A percentile compares a stretch with the other conserved stretches of the same genome.
These are phyloP conservation scores for Rhizophora apiculata DNA, from an alignment of 345 rosid species.

Conservation along the genomic window DNA sequence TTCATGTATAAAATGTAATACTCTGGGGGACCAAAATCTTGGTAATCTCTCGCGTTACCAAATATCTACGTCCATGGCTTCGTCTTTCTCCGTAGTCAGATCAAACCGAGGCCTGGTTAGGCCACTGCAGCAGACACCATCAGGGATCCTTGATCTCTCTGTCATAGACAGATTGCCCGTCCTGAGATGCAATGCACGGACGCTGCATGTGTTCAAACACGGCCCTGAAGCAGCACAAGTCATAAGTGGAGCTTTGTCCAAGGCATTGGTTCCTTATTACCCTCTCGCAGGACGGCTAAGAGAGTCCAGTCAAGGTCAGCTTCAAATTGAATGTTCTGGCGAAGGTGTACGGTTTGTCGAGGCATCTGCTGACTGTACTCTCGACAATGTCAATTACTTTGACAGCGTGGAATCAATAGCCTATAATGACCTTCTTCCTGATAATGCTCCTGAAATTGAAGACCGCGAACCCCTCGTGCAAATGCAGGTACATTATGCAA, in stretches of 20 bases:
- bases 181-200: slow-evolving; percentile 51
- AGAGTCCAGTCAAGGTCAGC: slow-evolving; percentile 27
- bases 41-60: neutral
- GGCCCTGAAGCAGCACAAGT: slow-evolving; percentile 43
- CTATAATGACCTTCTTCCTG: slow-evolving; percentile 46
- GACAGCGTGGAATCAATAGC: slow-evolving; percentile 31
- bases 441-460: slow-evolving; percentile 26
- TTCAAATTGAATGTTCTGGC: slow-evolving; percentile 46
- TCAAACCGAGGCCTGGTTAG: slow-evolving; percentile 30
- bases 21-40: neutral
- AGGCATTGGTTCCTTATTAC: slow-evolving; percentile 53
- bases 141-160: slow-evolving; percentile 38
- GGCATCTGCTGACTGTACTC: slow-evolving; percentile 36
- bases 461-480: slow-evolving; percentile 52
- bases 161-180: slow-evolving; percentile 45
- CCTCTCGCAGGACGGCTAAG: slow-evolving; percentile 54
- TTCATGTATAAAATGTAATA: neutral
- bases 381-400: slow-evolving; percentile 37
- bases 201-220: slow-evolving; percentile 41
- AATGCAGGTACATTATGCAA: slow-evolving; percentile 45
- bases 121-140: slow-evolving; percentile 40
- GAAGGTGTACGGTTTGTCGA: slow-evolving; percentile 49
- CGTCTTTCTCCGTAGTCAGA: slow-evolving; percentile 34
- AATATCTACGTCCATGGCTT: slow-evolving; percentile 26
- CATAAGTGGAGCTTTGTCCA: slow-evolving; percentile 45